Percentiles rank a stretch among this genome's conserved stretches.
Conservation (phyloP, 345 rosid genomes). For the Eucalyptus rudis region DNA sequence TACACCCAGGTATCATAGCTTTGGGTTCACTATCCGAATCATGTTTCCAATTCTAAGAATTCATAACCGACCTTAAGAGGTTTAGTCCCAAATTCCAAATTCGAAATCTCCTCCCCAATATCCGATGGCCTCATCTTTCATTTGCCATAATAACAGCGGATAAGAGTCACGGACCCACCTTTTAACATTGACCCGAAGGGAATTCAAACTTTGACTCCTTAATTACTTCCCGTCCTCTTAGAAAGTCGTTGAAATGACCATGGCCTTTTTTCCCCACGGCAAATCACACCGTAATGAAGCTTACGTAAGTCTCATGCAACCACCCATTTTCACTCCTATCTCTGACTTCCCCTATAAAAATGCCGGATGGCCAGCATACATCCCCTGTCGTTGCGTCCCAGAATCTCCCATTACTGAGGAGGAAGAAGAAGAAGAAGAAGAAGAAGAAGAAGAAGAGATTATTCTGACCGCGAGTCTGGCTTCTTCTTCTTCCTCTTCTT, state of each 20-base stretch:
- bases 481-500: not conserved
- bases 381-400: not conserved
- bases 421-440: not conserved
- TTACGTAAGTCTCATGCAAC: not conserved
- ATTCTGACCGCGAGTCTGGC: not conserved
- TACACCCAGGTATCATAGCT: not conserved
- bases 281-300: not conserved
- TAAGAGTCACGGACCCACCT: not conserved
- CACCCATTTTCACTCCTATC: not conserved
- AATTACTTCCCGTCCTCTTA: not conserved
- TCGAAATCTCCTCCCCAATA: not conserved
- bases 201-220: not conserved
- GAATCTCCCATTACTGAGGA: not conserved
- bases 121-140: not conserved
- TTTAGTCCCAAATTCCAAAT: too few relatives aligned
- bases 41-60: too few relatives aligned
- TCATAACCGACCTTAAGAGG: not conserved
- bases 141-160: not conserved
- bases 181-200: not conserved
- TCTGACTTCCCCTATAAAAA: not conserved
- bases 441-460: not conserved
- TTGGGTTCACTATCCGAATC: not conserved
- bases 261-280: not conserved
- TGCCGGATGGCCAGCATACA: not conserved
- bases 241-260: not conserved